Percentiles rank a stretch among this genome's conserved stretches.
Evolutionary conservation across 208 protist species (phyloP).

Genomic region (Leishmania braziliensis): DNA sequence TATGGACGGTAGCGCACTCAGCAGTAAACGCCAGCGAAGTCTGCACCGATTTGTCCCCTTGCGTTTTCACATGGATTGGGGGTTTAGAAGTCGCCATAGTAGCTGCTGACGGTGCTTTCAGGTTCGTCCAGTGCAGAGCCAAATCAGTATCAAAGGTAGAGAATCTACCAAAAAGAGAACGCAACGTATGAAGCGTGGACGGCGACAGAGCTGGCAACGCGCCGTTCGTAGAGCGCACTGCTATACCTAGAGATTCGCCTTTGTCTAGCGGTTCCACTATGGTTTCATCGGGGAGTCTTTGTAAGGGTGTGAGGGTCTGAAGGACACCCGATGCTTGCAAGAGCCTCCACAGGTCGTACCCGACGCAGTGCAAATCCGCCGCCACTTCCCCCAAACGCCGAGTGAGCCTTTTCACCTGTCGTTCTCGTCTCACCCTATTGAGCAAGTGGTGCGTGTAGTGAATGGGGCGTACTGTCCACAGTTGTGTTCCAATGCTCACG

Average conservation of each 20-base stretch:
- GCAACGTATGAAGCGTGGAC: neutral
- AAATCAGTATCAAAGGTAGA: neutral
- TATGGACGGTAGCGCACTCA: neutral
- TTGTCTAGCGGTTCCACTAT: neutral
- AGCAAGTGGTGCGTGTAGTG: conserved; percentile 49
- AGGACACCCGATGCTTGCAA: neutral
- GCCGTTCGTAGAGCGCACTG: no score
- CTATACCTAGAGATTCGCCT: neutral
- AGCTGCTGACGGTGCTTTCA: neutral
- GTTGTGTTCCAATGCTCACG: conserved; percentile 34
- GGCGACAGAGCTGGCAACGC: neutral
- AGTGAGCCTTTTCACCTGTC: conserved; percentile 8
- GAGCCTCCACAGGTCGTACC: conserved; percentile 18
- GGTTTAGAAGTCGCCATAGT: neutral
- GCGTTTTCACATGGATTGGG: neutral
- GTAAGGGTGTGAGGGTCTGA: neutral
- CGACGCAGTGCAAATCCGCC: conserved; percentile 10
- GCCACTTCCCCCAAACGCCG: conserved; percentile 24
- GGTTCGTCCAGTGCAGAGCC: neutral
- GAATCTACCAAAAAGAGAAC: neutral
- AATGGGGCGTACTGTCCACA: conserved; percentile 37
- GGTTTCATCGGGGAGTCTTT: neutral
- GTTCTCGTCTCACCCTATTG: conserved; percentile 14
- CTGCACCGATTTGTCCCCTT: conserved; percentile 5
- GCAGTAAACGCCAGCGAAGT: neutral